Base-by-base conservation (phyloP, 257 asterid genomes). In the Solanum corneliomulleri region DNA sequence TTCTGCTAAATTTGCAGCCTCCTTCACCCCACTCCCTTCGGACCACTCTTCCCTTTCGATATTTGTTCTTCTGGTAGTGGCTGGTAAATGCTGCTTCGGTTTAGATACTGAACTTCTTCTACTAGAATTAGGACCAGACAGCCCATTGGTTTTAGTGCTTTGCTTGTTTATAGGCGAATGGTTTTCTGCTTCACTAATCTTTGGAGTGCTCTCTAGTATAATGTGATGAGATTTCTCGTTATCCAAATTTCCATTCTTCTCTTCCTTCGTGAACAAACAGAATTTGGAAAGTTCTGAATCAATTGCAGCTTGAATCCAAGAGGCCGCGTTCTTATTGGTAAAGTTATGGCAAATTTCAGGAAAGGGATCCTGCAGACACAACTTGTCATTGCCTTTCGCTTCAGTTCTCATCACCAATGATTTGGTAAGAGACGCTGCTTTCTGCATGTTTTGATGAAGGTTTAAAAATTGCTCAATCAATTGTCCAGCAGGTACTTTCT, bases 271-370 rank as follows among this genome's bases (percentile, higher is more conserved):
- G 75, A 93, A 93, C 82, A 97, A 74, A 52, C 95, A 88, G 90
- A 97, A 74, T 85, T 89, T 93, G 62, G 98, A 93, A 87, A 97
- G 97, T 69, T 93, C 90, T 3, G 95, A 91, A 85, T 92, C 92
- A 37, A 94, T 91, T 33, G 98, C 99, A 87, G 99, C 98, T 92
- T 92, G 97, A 74, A 94, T 94, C 98, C 99, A 94, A 70, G 90
- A 83, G 29, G 92, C 89, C 44, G 97, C 95, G 78, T 90, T 93
- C 89, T 89, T 94, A 62, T 88, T 89, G 31, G 89, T 37, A 31
- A 90, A 83, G 62, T 66, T 76, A 42, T 37, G 68, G 80, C 85
- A 42, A 13, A 76, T 88, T 35, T 88, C 92, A 6, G 89, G 88
- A 21, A 86, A 72, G 41, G 85, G 16, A 29, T 45, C 60, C 64